Percentiles rank a stretch among this genome's conserved stretches.
These are phyloP conservation scores for Wickerhamiella sorbophila DNA, from an alignment of 805 yeast genomes.

Conservation along the genomic window DNA sequence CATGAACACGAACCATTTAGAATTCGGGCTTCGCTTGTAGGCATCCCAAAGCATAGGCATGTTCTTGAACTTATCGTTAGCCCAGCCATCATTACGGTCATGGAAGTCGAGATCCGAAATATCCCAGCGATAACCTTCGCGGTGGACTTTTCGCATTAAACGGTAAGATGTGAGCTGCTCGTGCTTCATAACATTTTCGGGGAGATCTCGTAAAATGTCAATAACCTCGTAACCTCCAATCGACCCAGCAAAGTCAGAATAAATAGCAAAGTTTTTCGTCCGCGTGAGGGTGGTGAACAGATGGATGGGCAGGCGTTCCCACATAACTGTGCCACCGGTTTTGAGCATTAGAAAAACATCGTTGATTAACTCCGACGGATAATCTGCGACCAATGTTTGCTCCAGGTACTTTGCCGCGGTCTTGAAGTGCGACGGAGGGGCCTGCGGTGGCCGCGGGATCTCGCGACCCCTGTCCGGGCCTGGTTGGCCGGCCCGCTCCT, in stretches of 20 bases:
- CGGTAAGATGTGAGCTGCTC: conserved; percentile 20
- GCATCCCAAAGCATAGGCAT: conserved; percentile 27
- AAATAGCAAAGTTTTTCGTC: conserved; percentile 23
- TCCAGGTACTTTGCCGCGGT: neutral
- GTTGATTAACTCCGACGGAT: neutral
- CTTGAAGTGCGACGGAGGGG: neutral
- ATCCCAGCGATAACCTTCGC: conserved; percentile 17
- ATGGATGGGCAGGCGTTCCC: conserved; percentile 27
- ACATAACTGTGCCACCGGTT: conserved; percentile 25
- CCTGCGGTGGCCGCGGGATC: conserved; percentile 1
- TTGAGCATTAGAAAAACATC: conserved; percentile 24
- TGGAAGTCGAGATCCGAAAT: conserved; percentile 6
- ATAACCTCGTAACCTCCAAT: conserved; percentile 24
- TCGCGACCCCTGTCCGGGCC: too few species aligned
- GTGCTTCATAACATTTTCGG: conserved; percentile 10
- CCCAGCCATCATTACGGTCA: conserved; percentile 21
- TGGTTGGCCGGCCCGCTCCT: neutral
- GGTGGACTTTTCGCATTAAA: conserved; percentile 15
- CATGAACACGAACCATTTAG: conserved; percentile 27
- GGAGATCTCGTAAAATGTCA: conserved; percentile 21
- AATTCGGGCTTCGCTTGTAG: conserved; percentile 17
- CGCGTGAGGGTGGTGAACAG: conserved; percentile 23
- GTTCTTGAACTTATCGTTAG: conserved; percentile 26
- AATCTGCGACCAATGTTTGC: conserved; percentile 1
- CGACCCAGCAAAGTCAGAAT: conserved; percentile 23